Conservation (phyloP, 257 asterid genomes). For the Linderniella brevidens region DNA sequence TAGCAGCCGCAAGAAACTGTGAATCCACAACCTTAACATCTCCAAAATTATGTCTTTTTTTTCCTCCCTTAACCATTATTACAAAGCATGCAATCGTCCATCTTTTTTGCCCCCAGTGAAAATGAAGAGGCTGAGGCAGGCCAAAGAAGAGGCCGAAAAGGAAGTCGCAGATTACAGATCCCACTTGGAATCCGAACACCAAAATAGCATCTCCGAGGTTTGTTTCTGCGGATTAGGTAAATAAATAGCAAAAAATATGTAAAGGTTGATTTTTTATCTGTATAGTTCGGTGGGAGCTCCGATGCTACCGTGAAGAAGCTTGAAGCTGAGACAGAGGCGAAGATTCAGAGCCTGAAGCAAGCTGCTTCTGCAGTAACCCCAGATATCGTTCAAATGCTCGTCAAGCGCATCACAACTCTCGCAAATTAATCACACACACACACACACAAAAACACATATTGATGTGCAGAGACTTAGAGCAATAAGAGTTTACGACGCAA, state of each 20-base stretch:
- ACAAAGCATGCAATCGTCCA: no score
- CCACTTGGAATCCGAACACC: conserved; percentile 62
- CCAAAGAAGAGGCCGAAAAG: conserved; percentile 67
- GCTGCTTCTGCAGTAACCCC: conserved; percentile 35
- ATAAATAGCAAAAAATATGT: neutral
- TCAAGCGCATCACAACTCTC: conserved; percentile 22
- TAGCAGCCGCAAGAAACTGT: no score
- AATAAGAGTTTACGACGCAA: no score
- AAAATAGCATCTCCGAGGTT: conserved; percentile 51
- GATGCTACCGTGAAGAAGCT: conserved; percentile 57
- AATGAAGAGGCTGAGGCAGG: conserved; percentile 57
- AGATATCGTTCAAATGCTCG: conserved; percentile 40
- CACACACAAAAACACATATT: no score
- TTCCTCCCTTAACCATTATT: no score
- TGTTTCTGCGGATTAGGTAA: neutral
- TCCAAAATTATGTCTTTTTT: no score
- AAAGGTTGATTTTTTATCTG: neutral
- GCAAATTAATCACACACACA: no score
- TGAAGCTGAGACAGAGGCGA: conserved; percentile 45
- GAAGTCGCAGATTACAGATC: conserved; percentile 44
- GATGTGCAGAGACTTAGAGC: no score
- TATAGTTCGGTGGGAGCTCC: conserved; percentile 50
- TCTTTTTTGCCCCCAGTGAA: conserved; percentile 25
- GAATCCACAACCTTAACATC: no score
- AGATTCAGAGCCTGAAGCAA: conserved; percentile 33